A percentile compares a stretch with the other conserved stretches of the same genome.
These are phyloP conservation scores for Daldinia decipiens DNA, from an alignment of 495 filamentous ascomycete species.

Conservation along the genomic window DNA sequence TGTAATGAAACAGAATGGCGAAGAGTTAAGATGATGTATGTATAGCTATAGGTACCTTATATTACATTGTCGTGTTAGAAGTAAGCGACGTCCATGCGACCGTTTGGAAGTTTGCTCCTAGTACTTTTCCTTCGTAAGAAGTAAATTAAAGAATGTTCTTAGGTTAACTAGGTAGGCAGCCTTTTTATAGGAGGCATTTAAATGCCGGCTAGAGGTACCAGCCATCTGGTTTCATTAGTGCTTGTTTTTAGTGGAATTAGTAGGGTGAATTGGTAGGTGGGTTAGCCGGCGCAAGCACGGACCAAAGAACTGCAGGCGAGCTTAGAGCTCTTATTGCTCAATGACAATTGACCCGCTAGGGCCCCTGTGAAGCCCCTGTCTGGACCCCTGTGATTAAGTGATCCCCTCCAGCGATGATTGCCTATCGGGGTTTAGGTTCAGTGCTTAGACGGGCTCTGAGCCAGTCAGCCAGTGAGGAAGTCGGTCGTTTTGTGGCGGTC, in stretches of 20 bases:
- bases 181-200: conserved; percentile 2
- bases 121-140: conserved; percentile 18
- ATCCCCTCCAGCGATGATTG: conserved; percentile 32
- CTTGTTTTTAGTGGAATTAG: conserved; percentile 10
- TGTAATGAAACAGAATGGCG: conserved; percentile 29
- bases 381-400: conserved; percentile 33
- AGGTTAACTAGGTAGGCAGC: too few species aligned
- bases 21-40: neutral
- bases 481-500: conserved; percentile 23
- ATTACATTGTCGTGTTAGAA: neutral
- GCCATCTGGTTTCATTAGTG: conserved; percentile 14
- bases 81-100: neutral
- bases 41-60: neutral
- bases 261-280: conserved; percentile 19
- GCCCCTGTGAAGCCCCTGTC: conserved; percentile 30
- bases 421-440: conserved; percentile 40
- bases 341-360: conserved; percentile 36
- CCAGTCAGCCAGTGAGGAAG: conserved; percentile 31
- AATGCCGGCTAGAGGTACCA: conserved; percentile 18
- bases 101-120: conserved; percentile 12
- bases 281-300: conserved; percentile 20
- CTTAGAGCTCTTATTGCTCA: conserved; percentile 37
- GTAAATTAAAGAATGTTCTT: conserved; percentile 35
- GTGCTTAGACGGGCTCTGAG: conserved; percentile 30
- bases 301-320: conserved; percentile 9